Evolutionary conservation across 2,329 filamentous ascomycete species (phyloP).

Genomic region (Fusarium sp.): DNA sequence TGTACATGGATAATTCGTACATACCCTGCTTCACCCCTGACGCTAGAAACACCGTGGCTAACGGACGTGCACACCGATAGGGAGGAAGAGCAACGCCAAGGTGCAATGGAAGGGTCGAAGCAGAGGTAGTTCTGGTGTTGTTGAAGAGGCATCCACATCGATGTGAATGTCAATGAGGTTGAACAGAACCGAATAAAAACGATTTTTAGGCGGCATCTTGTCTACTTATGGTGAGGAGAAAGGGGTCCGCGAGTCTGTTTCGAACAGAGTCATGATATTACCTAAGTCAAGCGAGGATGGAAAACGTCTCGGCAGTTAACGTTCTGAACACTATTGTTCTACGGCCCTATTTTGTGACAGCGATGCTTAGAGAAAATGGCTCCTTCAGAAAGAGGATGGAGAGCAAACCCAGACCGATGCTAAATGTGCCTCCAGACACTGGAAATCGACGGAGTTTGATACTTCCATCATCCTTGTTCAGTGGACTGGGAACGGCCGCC

Average conservation of each 20-base stretch:
- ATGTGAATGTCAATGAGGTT: background rate
- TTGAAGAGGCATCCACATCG: background rate
- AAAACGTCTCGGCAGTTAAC: slow-evolving; percentile 22
- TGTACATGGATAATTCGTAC: slow-evolving; percentile 19
- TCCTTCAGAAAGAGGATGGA: slow-evolving; percentile 13
- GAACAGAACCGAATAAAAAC: background rate
- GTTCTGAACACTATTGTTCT: background rate
- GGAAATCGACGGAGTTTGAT: slow-evolving; percentile 19
- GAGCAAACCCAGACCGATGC: slow-evolving; percentile 2
- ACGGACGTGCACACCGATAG: slow-evolving; percentile 22
- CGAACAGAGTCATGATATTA: slow-evolving; percentile 1
- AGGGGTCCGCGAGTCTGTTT: slow-evolving; percentile 4
- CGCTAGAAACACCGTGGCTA: slow-evolving; percentile 23
- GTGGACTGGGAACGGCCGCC: slow-evolving; percentile 19
- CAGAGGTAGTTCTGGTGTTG: slow-evolving; percentile 1
- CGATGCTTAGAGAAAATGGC: slow-evolving; percentile 23
- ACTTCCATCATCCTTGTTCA: slow-evolving; percentile 1
- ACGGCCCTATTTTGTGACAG: background rate
- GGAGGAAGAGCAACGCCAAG: slow-evolving; percentile 10
- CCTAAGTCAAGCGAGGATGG: background rate
- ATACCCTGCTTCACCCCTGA: slow-evolving; percentile 33
- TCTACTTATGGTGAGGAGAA: background rate
- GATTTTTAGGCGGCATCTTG: background rate
- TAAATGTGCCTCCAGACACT: slow-evolving; percentile 16
- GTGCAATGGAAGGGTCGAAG: slow-evolving; percentile 29